Conservation (phyloP, 257 asterid species). For the Fraxinus cuspidata region DNA sequence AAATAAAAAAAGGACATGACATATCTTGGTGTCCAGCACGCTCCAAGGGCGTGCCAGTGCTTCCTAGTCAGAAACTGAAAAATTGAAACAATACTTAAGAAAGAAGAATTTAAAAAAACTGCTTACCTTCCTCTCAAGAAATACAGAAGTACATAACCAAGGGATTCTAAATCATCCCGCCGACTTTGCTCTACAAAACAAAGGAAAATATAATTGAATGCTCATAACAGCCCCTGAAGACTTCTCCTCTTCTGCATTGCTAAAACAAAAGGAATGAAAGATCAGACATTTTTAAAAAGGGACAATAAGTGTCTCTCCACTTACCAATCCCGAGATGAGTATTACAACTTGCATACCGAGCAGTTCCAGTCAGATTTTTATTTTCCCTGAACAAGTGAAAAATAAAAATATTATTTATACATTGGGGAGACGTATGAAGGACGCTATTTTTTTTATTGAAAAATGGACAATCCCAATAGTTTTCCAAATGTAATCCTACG, state of each 20-base stretch:
- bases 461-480: constrained; percentile 9
- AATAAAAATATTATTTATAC: constrained; percentile 17
- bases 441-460: not conserved
- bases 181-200: constrained; percentile 85
- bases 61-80: not conserved
- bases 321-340: constrained; percentile 97
- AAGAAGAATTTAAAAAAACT: constrained; percentile 12
- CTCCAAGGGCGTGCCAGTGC: not conserved
- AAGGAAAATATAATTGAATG: constrained; percentile 19
- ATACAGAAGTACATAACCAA: constrained; percentile 92
- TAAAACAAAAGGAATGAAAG: constrained; percentile 17
- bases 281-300: not conserved
- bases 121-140: constrained; percentile 92
- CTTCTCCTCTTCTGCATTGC: not conserved
- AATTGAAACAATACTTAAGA: constrained; percentile 2
- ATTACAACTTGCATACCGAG: constrained; percentile 97
- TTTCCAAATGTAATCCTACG: not conserved
- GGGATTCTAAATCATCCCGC: constrained; percentile 92
- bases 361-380: constrained; percentile 92
- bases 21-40: not conserved
- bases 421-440: constrained; percentile 17
- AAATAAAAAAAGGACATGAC: not conserved
- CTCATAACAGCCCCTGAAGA: constrained; percentile 14
- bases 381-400: constrained; percentile 67
- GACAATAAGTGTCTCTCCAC: constrained; percentile 13